Base-by-base conservation (phyloP, 345 rosid genomes). In the Dipteronia sinensis region DNA sequence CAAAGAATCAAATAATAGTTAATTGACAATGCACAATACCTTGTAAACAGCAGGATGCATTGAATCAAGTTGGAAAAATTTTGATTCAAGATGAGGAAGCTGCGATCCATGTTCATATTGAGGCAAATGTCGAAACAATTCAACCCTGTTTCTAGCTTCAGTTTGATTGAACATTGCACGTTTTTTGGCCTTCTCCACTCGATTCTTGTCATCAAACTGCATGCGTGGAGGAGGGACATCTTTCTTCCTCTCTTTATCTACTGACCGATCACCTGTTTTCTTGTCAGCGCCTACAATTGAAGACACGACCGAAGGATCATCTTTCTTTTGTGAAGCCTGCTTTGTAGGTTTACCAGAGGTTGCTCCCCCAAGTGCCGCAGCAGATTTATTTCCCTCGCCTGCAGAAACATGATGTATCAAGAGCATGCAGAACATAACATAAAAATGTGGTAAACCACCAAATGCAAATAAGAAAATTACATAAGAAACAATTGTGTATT, bases 1-100 rank as follows among this genome's bases (percentile, higher is more conserved):
- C n/a, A 68, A 85, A 34, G 23, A 76, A 53, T 19, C 38, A 13
- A 47, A 4, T 19, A 25, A 25, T 6, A 61, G 27, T 51, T 64
- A 72, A 16, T 34, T 49, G 65, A 6, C 68, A 29, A 71, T 76
- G 75, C 16, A 49, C 71, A 75, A 69, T 77, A 93, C 97, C 95
- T 91, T 89, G 75, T 86, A 90, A 69, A 93, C 88, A 1, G 94
- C 92, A 27, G 93, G 97, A 84, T 93, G 97, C 84, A 87, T 79
- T 19, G 86, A 80, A 82, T 87, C 89, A 47, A 91, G 94, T 74
- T 85, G 78, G 82, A 91, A 91, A 67, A 85, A 73, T 76, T 87
- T 87, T 44, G 91, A 81, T 84, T 83, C 86, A 53, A 93, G 82
- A 81, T 86, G 79, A 73, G 89, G 85, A 80, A 85, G 90, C 85